Conservation (phyloP, 1,139 yeast species). For the Ogataea hybrid region DNA sequence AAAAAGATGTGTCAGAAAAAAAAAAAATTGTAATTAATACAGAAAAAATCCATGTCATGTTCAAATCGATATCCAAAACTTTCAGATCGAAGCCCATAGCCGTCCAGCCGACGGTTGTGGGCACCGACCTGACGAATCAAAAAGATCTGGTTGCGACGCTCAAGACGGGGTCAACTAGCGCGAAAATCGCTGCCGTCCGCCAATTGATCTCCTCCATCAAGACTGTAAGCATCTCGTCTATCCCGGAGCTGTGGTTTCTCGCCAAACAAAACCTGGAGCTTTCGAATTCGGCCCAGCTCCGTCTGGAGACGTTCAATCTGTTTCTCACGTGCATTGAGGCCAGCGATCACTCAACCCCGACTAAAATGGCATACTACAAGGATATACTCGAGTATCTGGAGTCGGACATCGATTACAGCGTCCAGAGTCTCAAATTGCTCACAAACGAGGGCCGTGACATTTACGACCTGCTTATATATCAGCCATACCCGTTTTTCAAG, state of each 20-base stretch:
- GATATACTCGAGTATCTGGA: slow-evolving; percentile 54
- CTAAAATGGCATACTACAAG: slow-evolving; percentile 55
- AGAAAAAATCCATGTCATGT: slow-evolving; percentile 31
- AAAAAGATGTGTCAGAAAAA: slow-evolving; percentile 3
- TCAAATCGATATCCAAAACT: slow-evolving; percentile 54
- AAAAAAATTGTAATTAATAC: neutral
- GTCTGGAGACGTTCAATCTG: slow-evolving; percentile 55
- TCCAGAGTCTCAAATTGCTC: slow-evolving; percentile 49
- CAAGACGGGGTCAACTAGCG: slow-evolving; percentile 36
- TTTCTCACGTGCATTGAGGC: slow-evolving; percentile 54
- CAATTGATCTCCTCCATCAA: slow-evolving; percentile 50
- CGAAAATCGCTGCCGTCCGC: slow-evolving; percentile 52
- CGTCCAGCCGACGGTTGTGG: slow-evolving; percentile 59
- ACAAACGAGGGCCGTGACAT: slow-evolving; percentile 64
- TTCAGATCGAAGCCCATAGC: slow-evolving; percentile 39
- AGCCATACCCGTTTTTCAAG: slow-evolving; percentile 42
- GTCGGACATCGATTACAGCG: slow-evolving; percentile 49
- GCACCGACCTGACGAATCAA: slow-evolving; percentile 52
- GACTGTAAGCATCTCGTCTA: slow-evolving; percentile 53
- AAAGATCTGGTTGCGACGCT: slow-evolving; percentile 41
- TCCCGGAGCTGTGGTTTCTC: slow-evolving; percentile 77
- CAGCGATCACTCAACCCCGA: slow-evolving; percentile 47
- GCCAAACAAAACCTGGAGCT: slow-evolving; percentile 55
- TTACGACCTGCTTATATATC: slow-evolving; percentile 53
- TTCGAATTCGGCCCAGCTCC: slow-evolving; percentile 40